phyloP scores from a whole-genome alignment of 495 filamentous ascomycete species.

The Podospora conica region DNA sequence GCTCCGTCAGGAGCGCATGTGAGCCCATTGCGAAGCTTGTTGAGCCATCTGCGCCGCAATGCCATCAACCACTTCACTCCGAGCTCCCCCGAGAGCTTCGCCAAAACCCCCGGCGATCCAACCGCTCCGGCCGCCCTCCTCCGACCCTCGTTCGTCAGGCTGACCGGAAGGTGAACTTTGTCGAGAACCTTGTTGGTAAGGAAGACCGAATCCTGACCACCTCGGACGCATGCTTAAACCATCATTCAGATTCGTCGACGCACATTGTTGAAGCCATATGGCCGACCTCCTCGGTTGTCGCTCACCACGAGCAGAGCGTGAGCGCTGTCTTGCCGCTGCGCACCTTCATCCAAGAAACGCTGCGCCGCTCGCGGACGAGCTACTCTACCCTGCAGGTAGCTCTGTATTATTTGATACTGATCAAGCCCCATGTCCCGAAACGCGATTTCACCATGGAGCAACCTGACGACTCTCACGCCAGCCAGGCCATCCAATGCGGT shows the following conservation, averaged over 20 bases:
- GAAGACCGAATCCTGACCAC: constrained; percentile 14
- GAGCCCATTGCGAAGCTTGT: constrained; percentile 22
- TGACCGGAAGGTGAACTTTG: constrained; percentile 91
- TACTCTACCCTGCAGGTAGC: constrained; percentile 97
- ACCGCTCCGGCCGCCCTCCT: constrained; percentile 64
- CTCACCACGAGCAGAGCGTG: constrained; percentile 49
- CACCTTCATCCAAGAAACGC: constrained; percentile 94
- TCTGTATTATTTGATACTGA: constrained; percentile 89
- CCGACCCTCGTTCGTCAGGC: constrained; percentile 81
- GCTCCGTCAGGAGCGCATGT: constrained; percentile 24
- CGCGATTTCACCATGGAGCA: constrained; percentile 84
- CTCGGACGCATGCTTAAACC: constrained; percentile 23
- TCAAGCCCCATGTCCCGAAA: constrained; percentile 82
- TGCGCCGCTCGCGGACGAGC: constrained; percentile 88
- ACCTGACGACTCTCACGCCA: constrained; percentile 61
- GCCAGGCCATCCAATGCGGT: constrained; percentile 87
- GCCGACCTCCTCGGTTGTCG: constrained; percentile 66
- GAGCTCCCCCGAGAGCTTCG: constrained; percentile 61
- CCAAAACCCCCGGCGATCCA: constrained; percentile 75
- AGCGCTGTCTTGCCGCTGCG: constrained; percentile 81
- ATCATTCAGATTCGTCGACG: constrained; percentile 78
- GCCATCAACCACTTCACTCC: constrained; percentile 15
- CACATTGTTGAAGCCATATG: constrained; percentile 97
- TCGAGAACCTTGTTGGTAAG: constrained; percentile 99
- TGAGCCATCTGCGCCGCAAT: constrained; percentile 23